Evolutionary conservation across 169 alveolate genomes (phyloP).

Genomic region (Amoebophrya sp.): DNA sequence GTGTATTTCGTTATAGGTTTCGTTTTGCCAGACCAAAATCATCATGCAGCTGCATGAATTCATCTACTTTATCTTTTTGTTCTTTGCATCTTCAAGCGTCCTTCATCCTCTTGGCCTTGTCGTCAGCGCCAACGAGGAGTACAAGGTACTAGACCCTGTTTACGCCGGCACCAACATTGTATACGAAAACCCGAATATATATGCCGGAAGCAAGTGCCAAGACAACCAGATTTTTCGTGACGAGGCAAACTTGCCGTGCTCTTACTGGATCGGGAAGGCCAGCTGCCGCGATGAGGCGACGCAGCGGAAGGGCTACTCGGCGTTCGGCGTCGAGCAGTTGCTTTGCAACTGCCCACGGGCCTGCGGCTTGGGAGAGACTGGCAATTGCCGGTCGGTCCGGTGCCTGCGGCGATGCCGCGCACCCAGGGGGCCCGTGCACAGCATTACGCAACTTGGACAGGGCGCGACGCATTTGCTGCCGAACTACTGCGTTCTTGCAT

Average conservation of each 20-base stretch:
- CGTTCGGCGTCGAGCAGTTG: neutral
- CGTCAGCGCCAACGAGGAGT: too few relatives aligned
- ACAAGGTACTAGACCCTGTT: too few relatives aligned
- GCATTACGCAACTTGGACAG: neutral
- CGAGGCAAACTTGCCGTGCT: neutral
- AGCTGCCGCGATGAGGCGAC: too few relatives aligned
- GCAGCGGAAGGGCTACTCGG: too few relatives aligned
- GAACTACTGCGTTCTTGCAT: neutral
- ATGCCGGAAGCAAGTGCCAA: neutral
- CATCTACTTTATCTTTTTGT: too few relatives aligned
- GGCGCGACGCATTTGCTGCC: neutral
- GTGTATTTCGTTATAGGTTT: too few relatives aligned
- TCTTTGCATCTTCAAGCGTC: too few relatives aligned
- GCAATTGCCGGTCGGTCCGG: neutral
- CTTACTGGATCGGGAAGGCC: neutral
- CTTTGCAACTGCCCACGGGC: slow-evolving; percentile 4
- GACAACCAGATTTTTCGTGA: neutral
- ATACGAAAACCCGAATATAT: neutral
- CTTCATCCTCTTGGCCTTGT: too few relatives aligned
- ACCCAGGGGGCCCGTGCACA: neutral
- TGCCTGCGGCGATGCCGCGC: slow-evolving; percentile 8
- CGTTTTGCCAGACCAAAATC: too few relatives aligned
- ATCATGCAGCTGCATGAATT: too few relatives aligned
- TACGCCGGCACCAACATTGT: neutral
- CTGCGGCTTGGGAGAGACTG: neutral